Evolutionary conservation across 106 monocot genomes (phyloP).

Genomic region (Dendrobium catenatum): DNA sequence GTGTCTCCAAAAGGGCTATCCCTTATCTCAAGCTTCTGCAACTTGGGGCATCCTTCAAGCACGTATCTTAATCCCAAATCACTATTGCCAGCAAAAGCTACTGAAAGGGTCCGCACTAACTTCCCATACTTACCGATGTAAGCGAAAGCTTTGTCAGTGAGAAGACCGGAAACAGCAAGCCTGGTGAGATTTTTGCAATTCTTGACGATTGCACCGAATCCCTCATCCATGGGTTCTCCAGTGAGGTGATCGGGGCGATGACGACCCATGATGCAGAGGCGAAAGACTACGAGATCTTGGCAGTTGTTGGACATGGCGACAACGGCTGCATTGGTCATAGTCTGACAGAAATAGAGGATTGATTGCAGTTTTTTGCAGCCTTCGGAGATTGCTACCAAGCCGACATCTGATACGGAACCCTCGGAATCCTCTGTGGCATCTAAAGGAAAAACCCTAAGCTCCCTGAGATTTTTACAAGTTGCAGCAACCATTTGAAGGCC

Average conservation of each 20-base stretch:
- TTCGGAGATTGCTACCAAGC: constrained; percentile 63
- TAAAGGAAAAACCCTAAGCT: constrained; percentile 47
- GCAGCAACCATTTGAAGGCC: constrained; percentile 43
- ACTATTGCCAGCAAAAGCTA: constrained; percentile 73
- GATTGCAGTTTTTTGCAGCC: constrained; percentile 75
- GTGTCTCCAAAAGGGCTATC: constrained; percentile 74
- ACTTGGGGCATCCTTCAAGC: constrained; percentile 63
- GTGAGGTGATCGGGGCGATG: constrained; percentile 58
- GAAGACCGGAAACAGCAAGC: constrained; percentile 73
- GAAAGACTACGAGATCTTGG: constrained; percentile 59
- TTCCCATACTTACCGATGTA: constrained; percentile 82
- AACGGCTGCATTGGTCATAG: constrained; percentile 79
- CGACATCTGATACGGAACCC: constrained; percentile 55
- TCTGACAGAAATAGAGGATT: constrained; percentile 80
- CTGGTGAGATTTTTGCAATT: constrained; percentile 82
- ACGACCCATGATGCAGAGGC: constrained; percentile 85
- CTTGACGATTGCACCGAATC: constrained; percentile 79
- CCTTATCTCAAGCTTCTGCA: constrained; percentile 88
- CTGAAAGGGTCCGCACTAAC: constrained; percentile 72
- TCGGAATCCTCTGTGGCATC: constrained; percentile 42
- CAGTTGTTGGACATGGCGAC: constrained; percentile 74
- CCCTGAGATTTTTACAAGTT: constrained; percentile 45
- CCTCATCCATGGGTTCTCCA: constrained; percentile 74
- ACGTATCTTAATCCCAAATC: constrained; percentile 58
- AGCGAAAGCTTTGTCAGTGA: constrained; percentile 70